Conservation (phyloP, 1,284 basidiomycete genomes). For the Xerocomus cyaneibrunnescens region DNA sequence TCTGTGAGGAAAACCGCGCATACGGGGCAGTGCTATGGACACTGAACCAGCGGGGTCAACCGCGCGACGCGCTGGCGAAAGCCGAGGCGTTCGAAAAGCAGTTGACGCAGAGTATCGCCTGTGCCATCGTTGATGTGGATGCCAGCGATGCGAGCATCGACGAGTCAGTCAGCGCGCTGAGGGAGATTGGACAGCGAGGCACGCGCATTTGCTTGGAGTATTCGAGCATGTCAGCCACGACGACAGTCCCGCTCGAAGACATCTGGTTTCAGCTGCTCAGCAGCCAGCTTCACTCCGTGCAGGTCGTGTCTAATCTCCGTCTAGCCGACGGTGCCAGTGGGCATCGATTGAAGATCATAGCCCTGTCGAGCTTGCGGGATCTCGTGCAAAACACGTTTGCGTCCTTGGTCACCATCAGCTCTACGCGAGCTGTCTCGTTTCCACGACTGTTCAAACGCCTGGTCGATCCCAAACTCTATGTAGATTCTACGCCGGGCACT, state of each 20-base stretch:
- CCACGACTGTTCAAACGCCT: slow-evolving; percentile 90
- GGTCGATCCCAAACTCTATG: slow-evolving; percentile 63
- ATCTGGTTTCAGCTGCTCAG: slow-evolving; percentile 89
- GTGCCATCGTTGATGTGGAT: slow-evolving; percentile 32
- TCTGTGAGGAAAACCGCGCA: slow-evolving; percentile 66
- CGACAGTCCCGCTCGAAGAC: slow-evolving; percentile 69
- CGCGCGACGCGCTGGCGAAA: slow-evolving; percentile 65
- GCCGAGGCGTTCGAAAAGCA: slow-evolving; percentile 60
- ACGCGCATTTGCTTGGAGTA: slow-evolving; percentile 68
- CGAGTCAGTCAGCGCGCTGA: slow-evolving; percentile 43
- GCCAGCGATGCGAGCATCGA: slow-evolving; percentile 31
- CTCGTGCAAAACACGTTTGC: slow-evolving; percentile 87
- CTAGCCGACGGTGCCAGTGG: slow-evolving; percentile 9
- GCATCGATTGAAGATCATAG: slow-evolving; percentile 25
- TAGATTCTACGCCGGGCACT: slow-evolving; percentile 50
- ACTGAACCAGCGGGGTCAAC: slow-evolving; percentile 63
- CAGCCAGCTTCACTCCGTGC: slow-evolving; percentile 79
- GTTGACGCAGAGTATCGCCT: slow-evolving; percentile 52
- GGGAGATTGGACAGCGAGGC: slow-evolving; percentile 58
- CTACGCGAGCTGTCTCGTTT: slow-evolving; percentile 84
- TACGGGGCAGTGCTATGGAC: slow-evolving; percentile 87
- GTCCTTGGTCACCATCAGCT: slow-evolving; percentile 80
- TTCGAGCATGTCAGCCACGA: slow-evolving; percentile 45
- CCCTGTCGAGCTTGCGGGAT: slow-evolving; percentile 57
- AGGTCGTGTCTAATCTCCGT: slow-evolving; percentile 53